Evolutionary conservation across 2,329 filamentous ascomycete species (phyloP), one percentile per base, ranked within the genome.

Genomic region (Fusarium continuum): DNA sequence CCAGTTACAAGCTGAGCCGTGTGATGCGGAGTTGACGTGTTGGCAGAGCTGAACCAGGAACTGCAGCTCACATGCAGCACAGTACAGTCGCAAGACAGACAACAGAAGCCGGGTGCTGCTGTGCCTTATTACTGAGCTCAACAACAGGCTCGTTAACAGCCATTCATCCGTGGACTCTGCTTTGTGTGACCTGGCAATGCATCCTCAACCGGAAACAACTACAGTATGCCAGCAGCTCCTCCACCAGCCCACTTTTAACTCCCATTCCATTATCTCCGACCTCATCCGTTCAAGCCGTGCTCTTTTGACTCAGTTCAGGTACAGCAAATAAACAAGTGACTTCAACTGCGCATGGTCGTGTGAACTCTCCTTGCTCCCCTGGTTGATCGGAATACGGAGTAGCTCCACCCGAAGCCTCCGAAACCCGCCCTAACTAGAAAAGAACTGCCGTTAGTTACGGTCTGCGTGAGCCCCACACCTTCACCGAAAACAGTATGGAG

Each of bases 161-260:
- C 35, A 55, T 39, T 41, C 31, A 47, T 32, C 34, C 41, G 46
- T 14, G 14, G 13, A 28, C 26, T 64, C 36, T 49, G 13, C 32
- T 46, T n/a, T 61, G 55, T 59, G 51, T 65, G 64, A 67, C 64
- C 52, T 65, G 64, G 64, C 64, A 53, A 48, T 67, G 64, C 64
- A 67, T 53, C 26, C 28, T 31, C 40, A 38, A 41, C 36, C 45
- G 32, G 40, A 63, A 64, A 45, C 44, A 59, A 46, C 22, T 34
- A n/a, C n/a, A n/a, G n/a, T n/a, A 22, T 45, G 43, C 55, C 54
- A 49, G 49, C 53, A 61, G 50, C 26, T 39, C 31, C 22, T 34
- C 9, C 26, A 48, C 40, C 46, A 57, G 52, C 44, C 51, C 50
- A 40, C 43, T 39, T 26, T 26, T 28, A 14, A 23, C 28, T 35